Base-by-base conservation (phyloP, 257 asterid genomes). In the Verbascum thapsus region DNA sequence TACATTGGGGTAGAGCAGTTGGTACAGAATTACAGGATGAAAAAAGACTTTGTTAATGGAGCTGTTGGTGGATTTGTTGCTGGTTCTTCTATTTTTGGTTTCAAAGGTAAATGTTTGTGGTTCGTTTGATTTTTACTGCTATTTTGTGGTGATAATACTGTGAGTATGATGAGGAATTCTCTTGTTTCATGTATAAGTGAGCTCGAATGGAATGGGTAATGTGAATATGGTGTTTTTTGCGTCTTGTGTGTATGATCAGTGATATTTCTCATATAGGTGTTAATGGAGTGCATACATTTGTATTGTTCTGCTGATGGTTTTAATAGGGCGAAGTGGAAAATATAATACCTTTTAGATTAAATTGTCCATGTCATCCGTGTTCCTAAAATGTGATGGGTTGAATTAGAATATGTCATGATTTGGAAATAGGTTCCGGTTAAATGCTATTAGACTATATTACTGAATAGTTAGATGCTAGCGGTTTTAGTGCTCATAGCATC, bases 21-120 rank as follows among this genome's bases (percentile, higher is more conserved):
- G 58, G 67, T 79, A 81, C 95, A 84, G 82, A 69, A 87, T 9
- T 85, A 64, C 66, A 77, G 99, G 79, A 78, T 75, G 94, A 94
- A 87, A 74, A 82, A 96, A 70, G 99, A 94, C 81, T 87, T 82
- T 69, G 69, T 94, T 59, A 94, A 94, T 72, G 97, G 97, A 53
- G 96, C 97, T 44, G 85, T 90, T 66, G 97, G 99, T 70, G 97
- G 96, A 56, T 90, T 92, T 55, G 88, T 79, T 73, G 97, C 96
- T 48, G 99, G 99, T 53, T 91, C 96, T 64, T 58, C 97, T 37
- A 67, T 92, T 71, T 64, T 92, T 71, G 99, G 97, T 64, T 87
- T 70, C 76, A 87, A 75, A 90, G 99, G 99, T 90, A 61, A 74
- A 49, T 16, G 49, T 42, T 58, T 53, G n/a, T 52, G 30, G 22